Percentiles rank a stretch among this genome's conserved stretches.
Evolutionary conservation across 2,329 filamentous ascomycete species (phyloP).

Genomic region (Aschersonia sp.): DNA sequence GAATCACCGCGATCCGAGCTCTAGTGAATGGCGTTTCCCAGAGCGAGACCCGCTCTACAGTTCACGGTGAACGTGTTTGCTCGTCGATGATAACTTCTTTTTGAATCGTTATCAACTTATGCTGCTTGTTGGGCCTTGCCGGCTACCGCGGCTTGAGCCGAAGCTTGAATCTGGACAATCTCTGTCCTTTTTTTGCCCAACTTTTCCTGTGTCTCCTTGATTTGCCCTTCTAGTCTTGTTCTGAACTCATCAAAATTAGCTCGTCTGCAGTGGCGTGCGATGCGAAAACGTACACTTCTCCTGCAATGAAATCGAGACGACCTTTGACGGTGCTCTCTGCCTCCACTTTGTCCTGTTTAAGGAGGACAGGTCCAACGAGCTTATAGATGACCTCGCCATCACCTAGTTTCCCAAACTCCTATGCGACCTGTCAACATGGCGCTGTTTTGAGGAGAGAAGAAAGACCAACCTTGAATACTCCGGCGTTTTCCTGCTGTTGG

Average conservation of each 20-base stretch:
- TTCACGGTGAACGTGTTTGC: no score
- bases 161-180: constrained; percentile 41
- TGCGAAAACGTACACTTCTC: constrained; percentile 61
- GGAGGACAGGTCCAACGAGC: constrained; percentile 75
- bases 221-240: constrained; percentile 30
- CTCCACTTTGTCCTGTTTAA: constrained; percentile 90
- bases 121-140: constrained; percentile 13
- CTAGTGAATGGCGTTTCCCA: no score
- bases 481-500: constrained; percentile 83
- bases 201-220: constrained; percentile 40
- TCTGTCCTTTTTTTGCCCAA: constrained; percentile 44
- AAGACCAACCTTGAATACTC: constrained; percentile 57
- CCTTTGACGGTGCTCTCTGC: constrained; percentile 84
- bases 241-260: constrained; percentile 11
- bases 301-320: constrained; percentile 78
- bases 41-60: no score
- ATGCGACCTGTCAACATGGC: not conserved
- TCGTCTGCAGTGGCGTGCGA: not conserved
- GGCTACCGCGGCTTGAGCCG: constrained; percentile 27
- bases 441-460: not conserved
- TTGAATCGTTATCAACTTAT: not conserved
- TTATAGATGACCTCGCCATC: constrained; percentile 91
- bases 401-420: constrained; percentile 65
- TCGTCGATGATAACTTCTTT: no score
- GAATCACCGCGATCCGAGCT: no score